Evolutionary conservation across 495 filamentous ascomycete species (phyloP), one percentile per base, ranked within the genome.

Genomic region (Symbiotaphrina buchneri): DNA sequence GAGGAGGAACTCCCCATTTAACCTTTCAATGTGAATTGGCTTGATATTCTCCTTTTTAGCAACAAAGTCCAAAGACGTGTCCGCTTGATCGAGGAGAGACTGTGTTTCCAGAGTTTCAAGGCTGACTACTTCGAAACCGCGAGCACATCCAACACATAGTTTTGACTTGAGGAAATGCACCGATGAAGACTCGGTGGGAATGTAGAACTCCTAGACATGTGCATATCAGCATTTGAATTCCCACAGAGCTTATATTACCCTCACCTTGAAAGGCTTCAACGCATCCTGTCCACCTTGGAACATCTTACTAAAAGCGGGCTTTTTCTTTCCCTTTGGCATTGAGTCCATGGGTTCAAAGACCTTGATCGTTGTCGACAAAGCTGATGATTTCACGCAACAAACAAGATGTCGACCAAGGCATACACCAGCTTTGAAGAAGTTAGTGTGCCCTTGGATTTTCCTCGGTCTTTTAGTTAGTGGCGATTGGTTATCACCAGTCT

Each of bases 91-190:
- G 33, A 99, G 71, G 27, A 99, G 65, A 18, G 83, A 84, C 53
- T 99, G 90, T 5, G 83, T 93, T 53, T 95, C 90, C 11, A 93
- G 75, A 0, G 87, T 99, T 47, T 99, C 90, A 16, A 99, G 66
- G 44, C 71, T 80, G 40, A 99, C 90, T 27, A 99, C 83, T 47
- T 99, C 90, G 52, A 99, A 99, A 24, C 90, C 90, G 45, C 77
- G 65, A 3, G 82, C 72, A 52, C 87, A 95, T 21, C 83, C 90
- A 27, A 95, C 87, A 47, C 90, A 99, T 13, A 99, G 66, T 43
- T 91, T 95, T 38, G 80, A 85, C 39, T 83, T 81, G 38, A 99
- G 62, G 64, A 94, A 99, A 48, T 99, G 90, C 16, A 99, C 84
- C 28, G 84, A 93, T 2, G 74, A 81, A 5, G 83, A 85, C 54